Conservation (phyloP, 1,284 basidiomycete genomes). For the Ceratobasidium sp. region DNA sequence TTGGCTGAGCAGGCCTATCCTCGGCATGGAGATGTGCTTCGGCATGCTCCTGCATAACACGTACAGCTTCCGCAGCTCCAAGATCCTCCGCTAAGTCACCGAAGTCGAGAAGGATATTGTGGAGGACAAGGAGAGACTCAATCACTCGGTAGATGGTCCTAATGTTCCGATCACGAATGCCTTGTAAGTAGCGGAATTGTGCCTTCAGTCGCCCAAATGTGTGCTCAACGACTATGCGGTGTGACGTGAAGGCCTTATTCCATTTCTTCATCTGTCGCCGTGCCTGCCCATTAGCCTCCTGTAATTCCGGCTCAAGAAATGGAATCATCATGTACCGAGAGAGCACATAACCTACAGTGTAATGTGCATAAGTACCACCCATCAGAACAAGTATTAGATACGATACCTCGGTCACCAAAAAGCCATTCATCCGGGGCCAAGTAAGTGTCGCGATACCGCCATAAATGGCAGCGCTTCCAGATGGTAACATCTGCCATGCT, state of each 20-base stretch:
- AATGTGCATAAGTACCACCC: no score
- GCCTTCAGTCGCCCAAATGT: constrained; percentile 1
- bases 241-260: background rate
- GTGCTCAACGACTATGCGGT: constrained; percentile 1
- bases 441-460: background rate
- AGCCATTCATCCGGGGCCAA: background rate
- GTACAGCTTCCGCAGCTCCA: no score
- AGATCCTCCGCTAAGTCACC: background rate
- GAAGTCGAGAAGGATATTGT: background rate
- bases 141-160: background rate
- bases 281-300: background rate
- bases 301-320: background rate
- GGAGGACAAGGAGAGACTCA: background rate
- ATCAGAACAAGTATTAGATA: no score
- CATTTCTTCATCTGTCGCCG: background rate
- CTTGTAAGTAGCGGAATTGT: background rate
- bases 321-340: background rate
- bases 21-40: no score
- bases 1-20: no score
- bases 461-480: background rate
- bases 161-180: background rate
- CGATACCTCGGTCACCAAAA: background rate
- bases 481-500: background rate
- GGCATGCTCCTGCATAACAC: no score
- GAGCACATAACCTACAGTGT: background rate